Evolutionary conservation across 305 asterid species (phyloP).

Genomic region (Solanum aculeatissimum): DNA sequence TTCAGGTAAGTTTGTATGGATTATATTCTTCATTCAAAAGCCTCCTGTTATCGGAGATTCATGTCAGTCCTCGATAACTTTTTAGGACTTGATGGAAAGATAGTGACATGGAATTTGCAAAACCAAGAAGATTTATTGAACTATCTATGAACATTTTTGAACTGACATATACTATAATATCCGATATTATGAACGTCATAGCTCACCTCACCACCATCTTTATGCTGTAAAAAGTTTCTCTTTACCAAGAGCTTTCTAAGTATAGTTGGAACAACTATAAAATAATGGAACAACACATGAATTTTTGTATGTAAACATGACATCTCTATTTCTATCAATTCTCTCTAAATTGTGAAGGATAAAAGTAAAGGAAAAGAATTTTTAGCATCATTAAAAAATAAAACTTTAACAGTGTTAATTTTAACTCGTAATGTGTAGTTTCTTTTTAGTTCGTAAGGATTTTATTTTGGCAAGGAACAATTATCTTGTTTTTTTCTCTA

Average conservation of each 20-base stretch:
- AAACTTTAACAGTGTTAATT: too few species aligned
- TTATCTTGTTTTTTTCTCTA: too few species aligned
- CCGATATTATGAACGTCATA: neutral
- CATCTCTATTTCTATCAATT: neutral
- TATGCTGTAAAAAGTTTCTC: neutral
- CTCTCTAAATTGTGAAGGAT: neutral
- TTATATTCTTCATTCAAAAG: neutral
- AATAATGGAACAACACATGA: neutral
- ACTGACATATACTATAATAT: neutral
- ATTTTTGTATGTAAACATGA: neutral
- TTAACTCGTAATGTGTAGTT: too few species aligned
- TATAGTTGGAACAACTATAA: neutral
- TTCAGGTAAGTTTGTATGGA: conserved; percentile 45
- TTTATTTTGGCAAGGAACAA: too few species aligned
- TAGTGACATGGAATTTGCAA: conserved; percentile 75
- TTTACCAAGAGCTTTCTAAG: neutral
- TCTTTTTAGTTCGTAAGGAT: too few species aligned
- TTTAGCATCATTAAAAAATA: neutral
- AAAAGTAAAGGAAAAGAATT: neutral
- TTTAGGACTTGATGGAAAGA: conserved; percentile 78
- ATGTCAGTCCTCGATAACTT: neutral
- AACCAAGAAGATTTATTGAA: conserved; percentile 52
- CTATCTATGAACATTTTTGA: conserved; percentile 21
- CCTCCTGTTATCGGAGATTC: neutral
- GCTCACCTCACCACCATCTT: neutral